Percentiles rank a stretch among this genome's conserved stretches.
phyloP scores from a whole-genome alignment of 192 early-diverging fungal species.

The Funneliformis mosseae region DNA sequence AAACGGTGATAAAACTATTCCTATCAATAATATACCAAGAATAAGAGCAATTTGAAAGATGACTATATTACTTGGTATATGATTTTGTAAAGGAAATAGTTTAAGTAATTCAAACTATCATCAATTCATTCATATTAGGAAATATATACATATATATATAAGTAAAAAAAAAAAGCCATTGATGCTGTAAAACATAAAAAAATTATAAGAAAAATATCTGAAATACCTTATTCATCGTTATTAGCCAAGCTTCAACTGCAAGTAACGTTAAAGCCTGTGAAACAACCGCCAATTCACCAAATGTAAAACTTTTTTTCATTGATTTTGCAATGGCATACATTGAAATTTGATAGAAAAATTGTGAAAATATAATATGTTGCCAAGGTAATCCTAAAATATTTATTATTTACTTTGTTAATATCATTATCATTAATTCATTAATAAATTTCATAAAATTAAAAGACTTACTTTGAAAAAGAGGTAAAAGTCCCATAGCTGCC shows the following conservation, averaged over 20 bases:
- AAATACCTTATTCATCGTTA: slow-evolving; percentile 42
- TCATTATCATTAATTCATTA: slow-evolving; percentile 38
- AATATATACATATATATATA: slow-evolving; percentile 28
- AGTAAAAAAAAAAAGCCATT: slow-evolving; percentile 10
- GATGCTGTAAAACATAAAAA: not conserved
- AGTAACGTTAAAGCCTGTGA: slow-evolving; percentile 60
- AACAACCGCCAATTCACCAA: slow-evolving; percentile 67
- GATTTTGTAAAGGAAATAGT: slow-evolving; percentile 24
- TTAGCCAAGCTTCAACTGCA: slow-evolving; percentile 47
- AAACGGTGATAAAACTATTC: slow-evolving; percentile 53
- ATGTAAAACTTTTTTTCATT: slow-evolving; percentile 61
- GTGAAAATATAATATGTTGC: slow-evolving; percentile 31
- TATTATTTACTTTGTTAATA: slow-evolving; percentile 38
- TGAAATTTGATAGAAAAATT: slow-evolving; percentile 42
- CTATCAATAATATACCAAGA: slow-evolving; percentile 71
- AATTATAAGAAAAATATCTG: not conserved
- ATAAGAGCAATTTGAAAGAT: slow-evolving; percentile 65
- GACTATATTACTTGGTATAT: slow-evolving; percentile 29
- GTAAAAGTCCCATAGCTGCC: not conserved
- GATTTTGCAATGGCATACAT: slow-evolving; percentile 42
- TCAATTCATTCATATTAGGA: slow-evolving; percentile 6
- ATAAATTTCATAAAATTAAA: slow-evolving; percentile 37
- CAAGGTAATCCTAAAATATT: slow-evolving; percentile 32
- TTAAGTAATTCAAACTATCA: slow-evolving; percentile 41
- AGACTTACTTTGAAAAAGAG: slow-evolving; percentile 27